Evolutionary conservation across 108 stramenopile genomes (phyloP).

Genomic region (Fragilariopsis cylindrus): DNA sequence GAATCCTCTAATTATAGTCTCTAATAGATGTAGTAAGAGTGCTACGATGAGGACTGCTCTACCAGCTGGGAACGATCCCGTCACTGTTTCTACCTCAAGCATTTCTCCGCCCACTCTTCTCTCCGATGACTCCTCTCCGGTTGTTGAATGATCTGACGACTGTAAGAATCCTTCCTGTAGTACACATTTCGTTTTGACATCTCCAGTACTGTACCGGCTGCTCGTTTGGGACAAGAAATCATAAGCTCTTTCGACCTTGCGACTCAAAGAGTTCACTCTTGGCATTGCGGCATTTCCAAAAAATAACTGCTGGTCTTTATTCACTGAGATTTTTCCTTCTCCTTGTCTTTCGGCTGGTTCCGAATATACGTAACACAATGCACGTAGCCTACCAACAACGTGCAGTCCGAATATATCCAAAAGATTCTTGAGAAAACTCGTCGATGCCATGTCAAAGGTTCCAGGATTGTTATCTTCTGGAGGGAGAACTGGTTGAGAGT

Average conservation of each 20-base stretch:
- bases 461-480: constrained; percentile 3
- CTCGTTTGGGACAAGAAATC: constrained; percentile 12
- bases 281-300: background rate
- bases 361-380: constrained; percentile 11
- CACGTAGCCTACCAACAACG: constrained; percentile 1
- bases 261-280: background rate
- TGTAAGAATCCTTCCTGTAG: background rate
- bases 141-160: background rate
- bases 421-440: constrained; percentile 10
- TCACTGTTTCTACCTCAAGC: background rate
- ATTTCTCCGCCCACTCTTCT: background rate
- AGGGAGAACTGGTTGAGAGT: constrained; percentile 16
- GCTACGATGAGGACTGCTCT: background rate
- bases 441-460: constrained; percentile 18
- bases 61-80: background rate
- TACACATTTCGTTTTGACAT: background rate
- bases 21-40: background rate
- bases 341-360: constrained; percentile 1
- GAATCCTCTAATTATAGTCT: background rate
- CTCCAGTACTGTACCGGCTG: constrained; percentile 12
- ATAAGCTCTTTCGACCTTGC: constrained; percentile 10
- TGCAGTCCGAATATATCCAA: constrained; percentile 23
- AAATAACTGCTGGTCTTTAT: background rate
- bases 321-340: background rate
- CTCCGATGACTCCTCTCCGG: background rate